phyloP scores from a whole-genome alignment of 2,329 filamentous ascomycete genomes.

The Colletotrichum sidae region DNA sequence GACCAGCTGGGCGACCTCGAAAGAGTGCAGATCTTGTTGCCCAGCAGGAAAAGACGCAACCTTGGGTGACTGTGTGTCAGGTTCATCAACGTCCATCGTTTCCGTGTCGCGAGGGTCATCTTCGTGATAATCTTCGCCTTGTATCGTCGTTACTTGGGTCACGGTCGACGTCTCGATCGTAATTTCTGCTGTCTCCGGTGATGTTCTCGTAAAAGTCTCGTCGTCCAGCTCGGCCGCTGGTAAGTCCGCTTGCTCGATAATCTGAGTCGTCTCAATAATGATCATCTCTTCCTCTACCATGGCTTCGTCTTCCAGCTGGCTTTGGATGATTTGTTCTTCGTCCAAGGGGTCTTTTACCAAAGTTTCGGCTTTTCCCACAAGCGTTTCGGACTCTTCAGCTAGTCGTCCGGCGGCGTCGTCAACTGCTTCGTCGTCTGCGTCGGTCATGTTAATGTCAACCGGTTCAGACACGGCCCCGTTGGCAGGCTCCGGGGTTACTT shows the following conservation, averaged over 20 bases:
- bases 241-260: background rate
- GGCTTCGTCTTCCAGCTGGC: constrained; percentile 33
- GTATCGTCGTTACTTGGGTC: background rate
- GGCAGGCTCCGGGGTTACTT: constrained; percentile 20
- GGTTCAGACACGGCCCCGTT: constrained; percentile 9
- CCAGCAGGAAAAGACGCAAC: constrained; percentile 16
- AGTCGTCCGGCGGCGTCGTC: constrained; percentile 5
- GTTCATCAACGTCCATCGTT: constrained; percentile 29
- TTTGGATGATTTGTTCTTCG: constrained; percentile 14
- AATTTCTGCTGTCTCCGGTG: background rate
- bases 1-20: constrained; percentile 8
- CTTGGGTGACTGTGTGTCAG: background rate
- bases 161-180: constrained; percentile 1
- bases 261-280: constrained; percentile 5
- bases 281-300: constrained; percentile 52
- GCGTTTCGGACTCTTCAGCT: constrained; percentile 17
- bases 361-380: constrained; percentile 30
- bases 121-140: background rate
- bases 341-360: constrained; percentile 13
- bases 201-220: background rate
- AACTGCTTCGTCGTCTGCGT: constrained; percentile 28
- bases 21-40: constrained; percentile 5
- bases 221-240: background rate
- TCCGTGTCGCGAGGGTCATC: background rate
- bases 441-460: constrained; percentile 30